Base-by-base conservation (phyloP, 495 filamentous ascomycete species). In the Xylaria grammica region DNA sequence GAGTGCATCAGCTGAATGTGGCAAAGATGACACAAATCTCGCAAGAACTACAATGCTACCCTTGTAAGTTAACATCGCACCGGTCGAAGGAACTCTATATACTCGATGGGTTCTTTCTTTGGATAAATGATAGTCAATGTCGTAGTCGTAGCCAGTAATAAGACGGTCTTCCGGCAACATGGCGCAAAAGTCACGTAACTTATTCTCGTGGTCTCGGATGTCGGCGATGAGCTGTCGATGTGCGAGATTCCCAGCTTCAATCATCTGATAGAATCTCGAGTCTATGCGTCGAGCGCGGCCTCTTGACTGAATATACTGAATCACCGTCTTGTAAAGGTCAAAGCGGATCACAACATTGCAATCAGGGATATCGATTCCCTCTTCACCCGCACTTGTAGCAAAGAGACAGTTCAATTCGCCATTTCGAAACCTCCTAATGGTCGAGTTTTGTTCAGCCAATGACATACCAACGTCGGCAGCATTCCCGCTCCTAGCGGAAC, bases 321-420 rank as follows among this genome's bases (percentile, higher is more conserved):
- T 98, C 73, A 97, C 80, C 0, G 95, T 97, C 10, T 85, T 74
- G 74, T 93, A 97, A n/a, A 97, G 83, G 74, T 97, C 90, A 70
- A 97, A 99, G 22, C 89, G 84, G 53, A 99, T 85, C 24, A 99
- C 86, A 15, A 96, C 75, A 67, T 97, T 97, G 82, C 95, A 99
- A 67, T 97, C 92, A 0, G 94, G 94, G 48, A 98, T 94, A 76
- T 99, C 95, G 34, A 99, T 85, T 5, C 95, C 95, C 76, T 99
- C 95, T 74, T 99, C 95, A 2, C 91, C 95, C 4, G 97, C 90
- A 1, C 92, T 93, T 4, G 95, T 97, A 38, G 93, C 89, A 73
- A 97, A 89, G 54, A 99, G 79, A 69, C 94, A 97, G 71, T 98
- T 98, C 15, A 96, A 63, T 17, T 89, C 86, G 22, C 94, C 91